phyloP scores from a whole-genome alignment of 305 asterid genomes.

The Solanum hybrid region DNA sequence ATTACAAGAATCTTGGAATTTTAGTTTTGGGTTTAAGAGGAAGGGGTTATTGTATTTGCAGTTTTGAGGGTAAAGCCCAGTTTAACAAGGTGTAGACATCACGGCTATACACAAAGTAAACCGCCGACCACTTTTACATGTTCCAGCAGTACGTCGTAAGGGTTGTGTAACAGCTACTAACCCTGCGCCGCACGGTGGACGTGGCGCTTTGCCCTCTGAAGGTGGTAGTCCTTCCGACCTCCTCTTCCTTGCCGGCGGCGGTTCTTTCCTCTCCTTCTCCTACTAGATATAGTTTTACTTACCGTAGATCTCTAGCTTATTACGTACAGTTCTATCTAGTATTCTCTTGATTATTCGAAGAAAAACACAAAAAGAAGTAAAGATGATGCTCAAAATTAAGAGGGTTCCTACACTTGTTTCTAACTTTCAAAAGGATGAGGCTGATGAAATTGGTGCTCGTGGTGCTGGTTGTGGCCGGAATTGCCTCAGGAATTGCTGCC shows the following conservation, averaged over 20 bases:
- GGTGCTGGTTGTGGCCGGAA: constrained; percentile 80
- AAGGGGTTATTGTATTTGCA: not conserved
- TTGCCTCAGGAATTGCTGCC: constrained; percentile 76
- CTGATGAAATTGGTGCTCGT: constrained; percentile 35
- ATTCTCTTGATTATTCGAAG: not conserved
- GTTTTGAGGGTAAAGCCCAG: constrained; percentile 28
- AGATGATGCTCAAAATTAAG: constrained; percentile 67
- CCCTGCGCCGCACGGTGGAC: constrained; percentile 99
- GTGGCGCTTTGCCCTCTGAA: constrained; percentile 91
- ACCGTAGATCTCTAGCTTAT: not conserved
- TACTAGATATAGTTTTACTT: constrained; percentile 2
- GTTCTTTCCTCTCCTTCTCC: constrained; percentile 11
- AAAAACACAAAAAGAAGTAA: not conserved
- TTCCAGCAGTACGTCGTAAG: constrained; percentile 61
- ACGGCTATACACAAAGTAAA: constrained; percentile 72
- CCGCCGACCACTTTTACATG: constrained; percentile 41
- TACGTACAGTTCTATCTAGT: not conserved
- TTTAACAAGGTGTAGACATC: constrained; percentile 52
- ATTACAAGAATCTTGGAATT: not conserved
- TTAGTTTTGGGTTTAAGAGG: not conserved
- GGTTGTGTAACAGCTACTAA: constrained; percentile 57
- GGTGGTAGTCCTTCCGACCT: constrained; percentile 99
- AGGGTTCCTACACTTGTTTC: constrained; percentile 95
- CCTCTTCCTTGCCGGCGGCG: constrained; percentile 98
- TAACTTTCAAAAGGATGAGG: constrained; percentile 74